Evolutionary conservation across 2,329 filamentous ascomycete genomes (phyloP), one percentile per base, ranked within the genome.

Genomic region (Xylaria sp.): DNA sequence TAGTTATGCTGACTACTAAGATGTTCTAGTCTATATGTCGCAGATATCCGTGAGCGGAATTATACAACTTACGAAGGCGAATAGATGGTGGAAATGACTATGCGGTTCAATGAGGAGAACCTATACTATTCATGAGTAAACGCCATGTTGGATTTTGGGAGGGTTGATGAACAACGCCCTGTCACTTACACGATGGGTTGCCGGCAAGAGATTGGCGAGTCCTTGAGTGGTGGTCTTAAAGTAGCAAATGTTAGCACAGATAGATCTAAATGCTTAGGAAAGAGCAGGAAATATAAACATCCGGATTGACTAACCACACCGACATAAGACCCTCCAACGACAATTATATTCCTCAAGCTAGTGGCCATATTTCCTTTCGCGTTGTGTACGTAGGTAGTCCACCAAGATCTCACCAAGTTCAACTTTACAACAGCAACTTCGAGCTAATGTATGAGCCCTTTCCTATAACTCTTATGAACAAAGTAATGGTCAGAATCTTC

Each of bases 41-140:
- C 11, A 3, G 10, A 22, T 20, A 31, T 7, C 13, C 4, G 1
- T 25, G 38, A 4, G 13, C 53, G n/a, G n/a, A 25, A n/a, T 9
- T 44, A 20, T 33, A 9, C 15, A 4, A 66, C 75, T 68, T 72
- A 78, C 76, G 65, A 86, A 83, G 7, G 78, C 78, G 69, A 83
- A 86, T 0, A 83, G 76, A 63, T 83, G 82, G 63, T 85, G 80
- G 66, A 85, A 83, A 68, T 85, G 83, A 9, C 79, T 81, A 66
- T 84, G 83, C 49, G 80, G 82, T 69, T 86, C 84, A 33, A 86
- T 75, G 3, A 85, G 69, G 1, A 85, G 70, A 4, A 78, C 71
- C 77, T 78, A 25, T 55, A 6, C n/a, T 13, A 20, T 33, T 17
- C 25, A 2, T 45, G 33, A 45, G 44, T 31, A 53, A 33, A 51